Evolutionary conservation across 768 basidiomycete genomes (phyloP).

Genomic region (Panaeolus cyanescens): DNA sequence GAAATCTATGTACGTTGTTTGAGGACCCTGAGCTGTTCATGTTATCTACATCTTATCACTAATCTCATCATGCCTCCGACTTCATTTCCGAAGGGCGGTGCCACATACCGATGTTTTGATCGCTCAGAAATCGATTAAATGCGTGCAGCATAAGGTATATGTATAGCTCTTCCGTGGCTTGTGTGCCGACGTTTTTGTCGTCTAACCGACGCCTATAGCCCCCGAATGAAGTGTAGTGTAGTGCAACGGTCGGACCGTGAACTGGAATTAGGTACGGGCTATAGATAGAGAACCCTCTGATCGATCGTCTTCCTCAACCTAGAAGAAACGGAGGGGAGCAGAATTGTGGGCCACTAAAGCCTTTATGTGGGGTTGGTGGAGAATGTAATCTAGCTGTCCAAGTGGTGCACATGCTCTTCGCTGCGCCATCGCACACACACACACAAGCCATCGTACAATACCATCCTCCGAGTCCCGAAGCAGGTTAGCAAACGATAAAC

Average conservation of each 20-base stretch:
- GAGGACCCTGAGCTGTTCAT: background rate
- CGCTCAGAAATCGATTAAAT: background rate
- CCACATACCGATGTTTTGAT: background rate
- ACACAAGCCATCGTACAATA: background rate
- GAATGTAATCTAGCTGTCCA: background rate
- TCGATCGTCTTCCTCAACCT: background rate
- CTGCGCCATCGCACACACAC: background rate
- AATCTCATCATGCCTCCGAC: background rate
- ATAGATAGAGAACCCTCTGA: background rate
- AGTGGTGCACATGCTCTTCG: background rate
- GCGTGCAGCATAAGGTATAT: background rate
- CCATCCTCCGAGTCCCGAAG: background rate
- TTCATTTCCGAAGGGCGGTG: background rate
- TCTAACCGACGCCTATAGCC: background rate
- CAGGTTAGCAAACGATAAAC: background rate
- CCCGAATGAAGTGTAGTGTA: background rate
- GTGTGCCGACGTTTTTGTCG: background rate
- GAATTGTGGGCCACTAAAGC: background rate
- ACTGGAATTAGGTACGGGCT: background rate
- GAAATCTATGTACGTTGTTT: background rate
- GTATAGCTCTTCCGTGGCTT: background rate
- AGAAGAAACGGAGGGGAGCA: too few relatives aligned
- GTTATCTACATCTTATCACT: background rate
- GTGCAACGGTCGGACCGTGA: background rate
- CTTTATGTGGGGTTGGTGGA: background rate